Evolutionary conservation across 2,329 filamentous ascomycete genomes (phyloP), one percentile per base, ranked within the genome.

Genomic region (Fusarium drepaniforme): DNA sequence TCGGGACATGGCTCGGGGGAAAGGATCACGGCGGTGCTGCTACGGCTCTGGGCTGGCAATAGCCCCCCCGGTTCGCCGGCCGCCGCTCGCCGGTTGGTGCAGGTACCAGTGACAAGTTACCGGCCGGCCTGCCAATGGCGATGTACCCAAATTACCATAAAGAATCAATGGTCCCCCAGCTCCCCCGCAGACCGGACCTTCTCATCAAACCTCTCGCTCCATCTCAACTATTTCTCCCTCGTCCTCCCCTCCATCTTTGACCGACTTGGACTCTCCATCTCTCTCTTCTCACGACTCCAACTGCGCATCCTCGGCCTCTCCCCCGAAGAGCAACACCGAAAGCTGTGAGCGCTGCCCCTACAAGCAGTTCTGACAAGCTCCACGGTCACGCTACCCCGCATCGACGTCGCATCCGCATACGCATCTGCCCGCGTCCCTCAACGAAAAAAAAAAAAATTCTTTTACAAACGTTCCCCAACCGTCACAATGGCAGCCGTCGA

Each of bases 1-100:
- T 79, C 77, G 77, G 77, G 74, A 78, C 62, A 53, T 75, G 70
- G 75, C 68, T 79, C 78, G 78, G 78, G 77, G 78, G 76, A 79
- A 79, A 78, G 78, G 78, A 79, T 78, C 77, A 77, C 72, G 72
- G 73, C 70, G 66, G 67, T 70, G 70, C 70, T 62, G 66, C 57
- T 33, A 61, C 70, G 74, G 66, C 68, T 58, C 71, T 67, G 35
- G 35, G 38, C 62, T 74, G 63, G 57, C 61, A 61, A 64, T 53
- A 46, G 44, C 56, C 73, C 76, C 77, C 77, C 77, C 77, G 77
- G 77, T 79, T 79, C 77, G 67, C 77, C 77, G 77, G 77, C 69
- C 70, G 70, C 73, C 68, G 66, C 70, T 77, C 63, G 76, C 72
- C 72, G 72, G 67, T 69, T 71, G 67, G 76, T 78, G 73, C 77